A percentile compares a stretch with the other conserved stretches of the same genome.
These are phyloP conservation scores for Gastrolobium villosum DNA, from an alignment of 306 rosid genomes.

Conservation along the genomic window DNA sequence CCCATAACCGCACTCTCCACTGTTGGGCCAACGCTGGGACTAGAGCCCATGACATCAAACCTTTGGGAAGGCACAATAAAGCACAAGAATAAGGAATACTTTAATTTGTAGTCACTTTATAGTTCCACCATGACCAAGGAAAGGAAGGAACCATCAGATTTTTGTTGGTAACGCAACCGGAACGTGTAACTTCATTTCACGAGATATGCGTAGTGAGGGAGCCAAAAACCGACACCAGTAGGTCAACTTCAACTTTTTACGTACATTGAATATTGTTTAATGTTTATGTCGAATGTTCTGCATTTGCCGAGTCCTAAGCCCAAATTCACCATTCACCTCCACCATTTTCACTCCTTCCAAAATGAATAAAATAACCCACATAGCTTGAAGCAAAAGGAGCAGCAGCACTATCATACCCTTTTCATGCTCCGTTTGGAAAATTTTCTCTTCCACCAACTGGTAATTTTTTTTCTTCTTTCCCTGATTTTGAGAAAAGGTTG, in stretches of 20 bases:
- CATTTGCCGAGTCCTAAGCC: not conserved
- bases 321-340: slow-evolving; percentile 7
- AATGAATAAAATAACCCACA: not conserved
- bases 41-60: too few species aligned
- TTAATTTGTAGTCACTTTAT: slow-evolving; percentile 3
- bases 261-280: not conserved
- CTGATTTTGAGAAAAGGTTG: not conserved
- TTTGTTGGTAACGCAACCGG: not conserved
- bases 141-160: slow-evolving; percentile 50
- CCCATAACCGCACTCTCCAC: too few species aligned
- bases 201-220: not conserved
- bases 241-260: slow-evolving; percentile 22
- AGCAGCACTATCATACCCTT: slow-evolving; percentile 27
- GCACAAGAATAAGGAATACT: not conserved
- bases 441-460: slow-evolving; percentile 45
- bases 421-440: not conserved
- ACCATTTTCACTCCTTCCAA: slow-evolving; percentile 32
- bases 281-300: not conserved
- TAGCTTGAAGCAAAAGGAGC: not conserved
- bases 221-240: slow-evolving; percentile 43
- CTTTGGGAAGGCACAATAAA: slow-evolving; percentile 42
- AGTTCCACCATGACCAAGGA: slow-evolving; percentile 33
- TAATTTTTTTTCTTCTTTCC: slow-evolving; percentile 44
- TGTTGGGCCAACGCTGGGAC: too few species aligned
- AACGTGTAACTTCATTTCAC: slow-evolving; percentile 34